Evolutionary conservation across 352 stramenopile species (phyloP).

Genomic region (Peronospora belbahrii): DNA sequence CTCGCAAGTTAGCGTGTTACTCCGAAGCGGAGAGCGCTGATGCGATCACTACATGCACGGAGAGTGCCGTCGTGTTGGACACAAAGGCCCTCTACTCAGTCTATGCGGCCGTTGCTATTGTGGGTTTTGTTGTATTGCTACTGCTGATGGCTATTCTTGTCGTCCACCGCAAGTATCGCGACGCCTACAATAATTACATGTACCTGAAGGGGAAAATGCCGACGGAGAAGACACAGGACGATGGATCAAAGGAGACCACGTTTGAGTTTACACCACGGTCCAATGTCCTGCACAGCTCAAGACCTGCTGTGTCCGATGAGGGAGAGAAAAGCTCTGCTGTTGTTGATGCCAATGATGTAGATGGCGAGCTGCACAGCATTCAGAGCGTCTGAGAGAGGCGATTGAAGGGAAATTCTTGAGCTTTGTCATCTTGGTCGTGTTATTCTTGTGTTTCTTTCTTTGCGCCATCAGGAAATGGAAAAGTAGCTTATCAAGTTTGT

Average conservation of each 20-base stretch:
- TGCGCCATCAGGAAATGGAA: conserved; percentile 2
- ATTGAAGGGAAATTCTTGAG: neutral
- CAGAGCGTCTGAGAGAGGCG: conserved; percentile 23
- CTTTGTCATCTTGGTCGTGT: conserved; percentile 1
- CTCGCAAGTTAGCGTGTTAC: conserved; percentile 49
- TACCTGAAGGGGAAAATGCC: conserved; percentile 76
- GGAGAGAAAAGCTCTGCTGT: conserved; percentile 22
- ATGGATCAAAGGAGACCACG: conserved; percentile 59
- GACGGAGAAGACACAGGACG: conserved; percentile 40
- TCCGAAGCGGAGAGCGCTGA: conserved; percentile 29
- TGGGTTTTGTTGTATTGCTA: conserved; percentile 56
- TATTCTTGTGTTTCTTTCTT: conserved; percentile 1
- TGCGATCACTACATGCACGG: conserved; percentile 50
- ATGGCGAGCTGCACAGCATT: conserved; percentile 30
- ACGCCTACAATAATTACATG: conserved; percentile 72
- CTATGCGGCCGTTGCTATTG: conserved; percentile 54
- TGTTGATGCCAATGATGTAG: conserved; percentile 25
- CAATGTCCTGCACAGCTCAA: conserved; percentile 44
- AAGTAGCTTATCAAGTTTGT: no score
- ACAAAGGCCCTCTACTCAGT: conserved; percentile 63
- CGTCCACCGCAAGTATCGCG: conserved; percentile 73
- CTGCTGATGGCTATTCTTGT: conserved; percentile 60
- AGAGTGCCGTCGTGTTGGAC: conserved; percentile 62
- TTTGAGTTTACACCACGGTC: conserved; percentile 69
- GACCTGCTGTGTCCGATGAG: no score